Conservation (phyloP, 73 alveolate genomes). For the Paraurostyla sp. region DNA sequence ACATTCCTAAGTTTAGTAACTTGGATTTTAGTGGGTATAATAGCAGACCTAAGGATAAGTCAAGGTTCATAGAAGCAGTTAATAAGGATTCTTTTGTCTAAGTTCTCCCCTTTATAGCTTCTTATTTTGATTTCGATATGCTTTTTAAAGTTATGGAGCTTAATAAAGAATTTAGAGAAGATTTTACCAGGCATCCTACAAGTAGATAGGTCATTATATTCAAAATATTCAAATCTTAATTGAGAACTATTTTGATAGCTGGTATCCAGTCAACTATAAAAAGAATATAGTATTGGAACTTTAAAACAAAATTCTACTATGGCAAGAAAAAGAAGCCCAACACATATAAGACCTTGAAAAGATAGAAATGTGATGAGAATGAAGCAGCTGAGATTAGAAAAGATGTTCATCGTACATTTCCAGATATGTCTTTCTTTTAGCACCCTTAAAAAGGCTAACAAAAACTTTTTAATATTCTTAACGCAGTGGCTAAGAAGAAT, state of each 20-base stretch:
- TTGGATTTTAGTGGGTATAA: neutral
- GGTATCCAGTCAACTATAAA: constrained; percentile 30
- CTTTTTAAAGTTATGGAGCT: constrained; percentile 19
- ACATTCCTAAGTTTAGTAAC: constrained; percentile 13
- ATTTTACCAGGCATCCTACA: neutral
- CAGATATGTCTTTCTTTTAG: constrained; percentile 44
- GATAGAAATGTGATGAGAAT: constrained; percentile 8
- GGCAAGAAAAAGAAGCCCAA: constrained; percentile 59
- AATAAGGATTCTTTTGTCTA: neutral
- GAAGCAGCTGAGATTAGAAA: constrained; percentile 33
- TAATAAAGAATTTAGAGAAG: constrained; percentile 37
- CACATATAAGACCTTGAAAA: neutral
- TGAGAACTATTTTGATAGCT: neutral
- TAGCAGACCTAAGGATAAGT: neutral
- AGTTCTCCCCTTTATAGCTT: neutral
- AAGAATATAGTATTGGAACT: constrained; percentile 63
- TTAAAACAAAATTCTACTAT: constrained; percentile 15
- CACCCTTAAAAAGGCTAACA: constrained; percentile 32
- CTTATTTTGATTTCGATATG: neutral
- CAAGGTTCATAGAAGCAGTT: too few species aligned
- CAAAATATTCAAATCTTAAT: neutral
- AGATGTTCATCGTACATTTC: constrained; percentile 64
- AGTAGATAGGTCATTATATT: neutral
- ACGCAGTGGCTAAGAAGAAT: constrained; percentile 49
- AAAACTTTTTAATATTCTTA: constrained; percentile 28